Evolutionary conservation across 768 basidiomycete species (phyloP).

Genomic region (Rickenella mellea): DNA sequence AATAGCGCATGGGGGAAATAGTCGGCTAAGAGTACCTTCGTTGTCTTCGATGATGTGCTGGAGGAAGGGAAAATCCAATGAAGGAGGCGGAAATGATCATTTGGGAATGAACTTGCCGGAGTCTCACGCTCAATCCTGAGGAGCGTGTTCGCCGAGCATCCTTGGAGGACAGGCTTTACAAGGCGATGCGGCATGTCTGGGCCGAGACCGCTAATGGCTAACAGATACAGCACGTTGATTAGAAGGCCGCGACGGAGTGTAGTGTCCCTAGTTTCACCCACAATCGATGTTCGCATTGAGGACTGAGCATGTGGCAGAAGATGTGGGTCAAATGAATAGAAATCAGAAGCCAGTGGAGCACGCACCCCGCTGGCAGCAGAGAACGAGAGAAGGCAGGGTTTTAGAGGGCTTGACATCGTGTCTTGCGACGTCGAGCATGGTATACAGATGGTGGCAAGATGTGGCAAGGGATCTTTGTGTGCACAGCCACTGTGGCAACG

Average conservation of each 20-base stretch:
- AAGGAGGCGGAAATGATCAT: conserved; percentile 1
- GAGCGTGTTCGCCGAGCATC: conserved; percentile 64
- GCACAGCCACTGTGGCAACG: too few relatives aligned
- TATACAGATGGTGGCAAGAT: too few relatives aligned
- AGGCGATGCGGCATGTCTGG: conserved; percentile 46
- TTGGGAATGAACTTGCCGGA: conserved; percentile 38
- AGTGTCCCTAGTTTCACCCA: background rate
- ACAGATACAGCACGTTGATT: conserved; percentile 6
- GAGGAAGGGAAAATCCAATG: background rate
- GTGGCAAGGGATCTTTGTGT: too few relatives aligned
- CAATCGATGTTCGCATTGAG: conserved; percentile 4
- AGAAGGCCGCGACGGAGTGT: too few relatives aligned
- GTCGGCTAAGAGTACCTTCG: conserved; percentile 7
- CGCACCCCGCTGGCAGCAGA: conserved; percentile 68
- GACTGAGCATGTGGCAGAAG: too few relatives aligned
- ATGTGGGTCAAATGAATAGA: background rate
- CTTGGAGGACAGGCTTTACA: conserved; percentile 64
- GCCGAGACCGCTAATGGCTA: conserved; percentile 56
- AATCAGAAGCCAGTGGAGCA: conserved; percentile 2
- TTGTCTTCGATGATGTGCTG: conserved; percentile 11
- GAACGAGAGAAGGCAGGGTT: conserved; percentile 21
- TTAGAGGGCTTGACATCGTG: background rate
- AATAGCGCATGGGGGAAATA: background rate
- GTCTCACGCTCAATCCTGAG: conserved; percentile 58
- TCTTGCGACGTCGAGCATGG: too few relatives aligned